Conservation (phyloP, 495 filamentous ascomycete genomes). For the Penicillium ucsense region DNA sequence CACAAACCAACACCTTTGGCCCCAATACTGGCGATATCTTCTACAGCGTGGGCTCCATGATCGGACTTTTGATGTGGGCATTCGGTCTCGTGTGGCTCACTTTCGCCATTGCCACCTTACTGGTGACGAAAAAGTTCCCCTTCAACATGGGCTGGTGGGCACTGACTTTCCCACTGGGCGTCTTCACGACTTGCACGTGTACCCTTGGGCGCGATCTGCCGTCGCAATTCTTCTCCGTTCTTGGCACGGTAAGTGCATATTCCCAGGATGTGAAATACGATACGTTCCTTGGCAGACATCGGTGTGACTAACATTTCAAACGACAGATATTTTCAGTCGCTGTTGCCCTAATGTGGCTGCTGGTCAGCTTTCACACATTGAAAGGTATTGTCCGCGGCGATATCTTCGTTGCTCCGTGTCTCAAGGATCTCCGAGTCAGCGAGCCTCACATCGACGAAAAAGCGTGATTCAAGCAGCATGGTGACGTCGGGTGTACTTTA, state of each 20-base stretch:
- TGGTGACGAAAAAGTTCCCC: constrained; percentile 27
- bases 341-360: constrained; percentile 3
- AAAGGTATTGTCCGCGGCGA: neutral
- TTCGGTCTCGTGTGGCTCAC: constrained; percentile 34
- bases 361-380: constrained; percentile 1
- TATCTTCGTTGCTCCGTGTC: constrained; percentile 4
- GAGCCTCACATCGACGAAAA: neutral
- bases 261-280: neutral
- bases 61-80: constrained; percentile 32
- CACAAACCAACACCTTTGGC: constrained; percentile 3
- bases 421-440: constrained; percentile 1
- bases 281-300: neutral
- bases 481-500: neutral
- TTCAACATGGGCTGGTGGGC: constrained; percentile 55
- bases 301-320: neutral
- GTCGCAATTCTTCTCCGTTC: constrained; percentile 35
- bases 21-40: constrained; percentile 19
- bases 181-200: constrained; percentile 34
- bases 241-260: constrained; percentile 22
- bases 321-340: constrained; percentile 4
- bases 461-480: neutral
- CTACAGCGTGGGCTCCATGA: constrained; percentile 27
- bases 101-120: constrained; percentile 29
- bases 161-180: constrained; percentile 44
- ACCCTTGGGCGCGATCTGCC: constrained; percentile 32